These are phyloP conservation scores for Leccinum rimulosum DNA, from an alignment of 768 basidiomycete species.

Conservation along the genomic window DNA sequence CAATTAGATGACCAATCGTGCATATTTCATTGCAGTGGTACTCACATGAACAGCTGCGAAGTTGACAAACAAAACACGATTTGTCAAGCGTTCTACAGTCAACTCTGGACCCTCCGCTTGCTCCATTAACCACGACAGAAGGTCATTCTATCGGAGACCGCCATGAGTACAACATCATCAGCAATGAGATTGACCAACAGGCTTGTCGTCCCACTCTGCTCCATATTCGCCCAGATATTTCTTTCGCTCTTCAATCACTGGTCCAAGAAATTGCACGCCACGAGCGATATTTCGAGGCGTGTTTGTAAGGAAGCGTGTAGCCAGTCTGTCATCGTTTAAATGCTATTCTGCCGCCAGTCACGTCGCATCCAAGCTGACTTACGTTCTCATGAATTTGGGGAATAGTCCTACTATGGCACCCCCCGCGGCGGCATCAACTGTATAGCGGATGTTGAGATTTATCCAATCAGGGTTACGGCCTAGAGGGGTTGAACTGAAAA, in stretches of 20 bases:
- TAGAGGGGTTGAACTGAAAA: not conserved
- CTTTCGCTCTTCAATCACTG: slow-evolving; percentile 2
- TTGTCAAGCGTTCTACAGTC: not conserved
- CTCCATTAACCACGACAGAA: slow-evolving; percentile 1
- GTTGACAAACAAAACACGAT: not conserved
- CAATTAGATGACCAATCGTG: not conserved
- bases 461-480: slow-evolving; percentile 5
- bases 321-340: not conserved
- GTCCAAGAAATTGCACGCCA: not conserved
- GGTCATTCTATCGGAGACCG: not conserved
- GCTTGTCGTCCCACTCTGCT: not conserved
- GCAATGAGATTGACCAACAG: not conserved
- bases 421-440: slow-evolving; percentile 26
- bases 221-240: not conserved
- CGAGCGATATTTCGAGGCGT: not conserved
- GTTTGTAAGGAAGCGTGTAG: not conserved
- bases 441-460: slow-evolving; percentile 29
- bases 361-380: not conserved
- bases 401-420: slow-evolving; percentile 6
- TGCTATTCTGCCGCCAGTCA: not conserved
- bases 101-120: slow-evolving; percentile 8
- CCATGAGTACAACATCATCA: not conserved
- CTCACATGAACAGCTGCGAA: not conserved
- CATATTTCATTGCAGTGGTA: not conserved
- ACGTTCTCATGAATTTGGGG: slow-evolving; percentile 20